phyloP scores from a whole-genome alignment of 1,284 basidiomycete genomes.

The Gomphus bonarii region DNA sequence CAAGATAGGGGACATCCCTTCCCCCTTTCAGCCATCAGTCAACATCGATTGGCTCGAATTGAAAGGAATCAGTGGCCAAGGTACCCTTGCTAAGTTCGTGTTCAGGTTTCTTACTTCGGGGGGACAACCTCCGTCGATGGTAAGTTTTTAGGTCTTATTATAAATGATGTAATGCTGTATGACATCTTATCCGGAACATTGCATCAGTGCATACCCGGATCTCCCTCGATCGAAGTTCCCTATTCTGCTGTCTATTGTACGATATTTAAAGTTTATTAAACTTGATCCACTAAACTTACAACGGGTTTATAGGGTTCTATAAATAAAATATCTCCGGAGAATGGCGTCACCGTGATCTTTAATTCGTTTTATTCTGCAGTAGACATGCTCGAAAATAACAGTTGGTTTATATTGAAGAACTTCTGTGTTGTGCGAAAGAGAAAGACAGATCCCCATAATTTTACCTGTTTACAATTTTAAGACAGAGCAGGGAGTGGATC shows the following conservation, averaged over 20 bases:
- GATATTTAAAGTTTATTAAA: slow-evolving; percentile 10
- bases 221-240: slow-evolving; percentile 31
- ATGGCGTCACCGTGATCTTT: too few species aligned
- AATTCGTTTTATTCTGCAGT: too few species aligned
- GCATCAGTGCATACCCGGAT: slow-evolving; percentile 30
- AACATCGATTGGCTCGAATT: slow-evolving; percentile 53
- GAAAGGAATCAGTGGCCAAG: slow-evolving; percentile 31
- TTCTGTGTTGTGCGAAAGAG: too few species aligned
- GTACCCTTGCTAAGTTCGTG: slow-evolving; percentile 36
- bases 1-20: slow-evolving; percentile 30
- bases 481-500: too few species aligned
- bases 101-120: slow-evolving; percentile 47
- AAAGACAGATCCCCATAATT: too few species aligned
- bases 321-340: slow-evolving; percentile 6
- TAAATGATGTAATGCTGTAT: too few species aligned
- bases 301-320: slow-evolving; percentile 13
- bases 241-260: slow-evolving; percentile 44
- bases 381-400: too few species aligned
- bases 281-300: not conserved
- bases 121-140: slow-evolving; percentile 51
- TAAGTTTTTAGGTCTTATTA: slow-evolving; percentile 20
- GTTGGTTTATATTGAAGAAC: too few species aligned
- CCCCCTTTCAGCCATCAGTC: slow-evolving; percentile 30
- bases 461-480: too few species aligned
- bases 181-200: not conserved